Base-by-base conservation (phyloP, 2,329 filamentous ascomycete genomes). In the Talaromyces rugulosus region DNA sequence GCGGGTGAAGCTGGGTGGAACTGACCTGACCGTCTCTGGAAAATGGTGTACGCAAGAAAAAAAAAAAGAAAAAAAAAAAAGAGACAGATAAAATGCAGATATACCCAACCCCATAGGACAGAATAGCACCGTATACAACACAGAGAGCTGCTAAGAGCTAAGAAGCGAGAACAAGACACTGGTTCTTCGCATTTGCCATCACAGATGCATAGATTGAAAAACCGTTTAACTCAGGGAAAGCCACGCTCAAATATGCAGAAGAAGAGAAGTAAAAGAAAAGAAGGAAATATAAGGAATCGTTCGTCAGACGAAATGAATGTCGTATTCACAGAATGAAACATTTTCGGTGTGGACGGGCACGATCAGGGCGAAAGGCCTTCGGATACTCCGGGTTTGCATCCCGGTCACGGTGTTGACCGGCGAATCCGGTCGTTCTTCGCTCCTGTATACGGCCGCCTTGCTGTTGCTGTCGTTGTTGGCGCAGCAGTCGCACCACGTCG, bases 401-500 rank as follows among this genome's bases (percentile, higher is more conserved):
- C 27, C 74, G 72, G 62, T 77, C 74, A 59, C 74, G 74, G 61
- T 69, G 68, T 54, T 66, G 66, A 31, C 74, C 72, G 4, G 70
- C 58, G 31, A 77, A 70, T 30, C 74, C 74, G 30, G 75, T 72
- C 51, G 69, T 68, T 61, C 76, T 72, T 61, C 74, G 72, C 62
- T 77, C 75, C 55, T 74, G 70, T 18, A 69, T 60, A 58, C 73
- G 71, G 16, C 72, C 71, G 14, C 70, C 70, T 36, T 73, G 75
- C 61, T 73, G 72, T 63, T 74, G 73, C 65, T 78, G 76, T 67
- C 91, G 88, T 70, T 91, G 85, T 78, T 96, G 92, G 69, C 95
- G 88, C 67, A 99, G 82, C 75, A 95, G 91, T 68, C 95, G 84
- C 60, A 98, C 95, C 7, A 99, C 95, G 73, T 99, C 95, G 78